Evolutionary conservation across 129 eudicot genomes (phyloP).

Genomic region (Logfia minima): DNA sequence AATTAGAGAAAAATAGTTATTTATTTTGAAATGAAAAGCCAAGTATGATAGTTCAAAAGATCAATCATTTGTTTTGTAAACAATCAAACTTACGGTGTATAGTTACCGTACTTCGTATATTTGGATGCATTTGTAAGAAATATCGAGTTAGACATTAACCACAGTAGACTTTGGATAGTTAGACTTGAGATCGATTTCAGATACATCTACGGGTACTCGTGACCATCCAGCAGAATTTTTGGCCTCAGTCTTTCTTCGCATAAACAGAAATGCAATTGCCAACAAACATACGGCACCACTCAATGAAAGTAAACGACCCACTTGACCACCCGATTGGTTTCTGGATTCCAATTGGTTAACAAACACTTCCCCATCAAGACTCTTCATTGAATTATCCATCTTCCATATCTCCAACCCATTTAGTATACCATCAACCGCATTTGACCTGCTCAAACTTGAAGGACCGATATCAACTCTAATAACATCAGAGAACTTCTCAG

Average conservation of each 20-base stretch:
- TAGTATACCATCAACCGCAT: conserved; percentile 71
- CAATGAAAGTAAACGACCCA: conserved; percentile 45
- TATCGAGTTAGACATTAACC: conserved; percentile 20
- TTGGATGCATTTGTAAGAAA: not conserved
- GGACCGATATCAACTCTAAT: conserved; percentile 71
- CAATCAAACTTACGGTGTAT: conserved; percentile 19
- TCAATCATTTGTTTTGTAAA: not conserved
- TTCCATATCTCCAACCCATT: conserved; percentile 85
- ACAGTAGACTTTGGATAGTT: conserved; percentile 34
- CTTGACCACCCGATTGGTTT: conserved; percentile 40
- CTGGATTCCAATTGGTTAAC: conserved; percentile 45
- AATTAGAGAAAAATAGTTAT: conserved; percentile 11
- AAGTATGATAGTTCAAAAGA: conserved; percentile 8
- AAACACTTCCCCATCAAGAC: conserved; percentile 71
- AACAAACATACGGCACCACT: conserved; percentile 64
- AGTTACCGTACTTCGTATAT: not conserved
- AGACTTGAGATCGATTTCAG: conserved; percentile 57
- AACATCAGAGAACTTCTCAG: conserved; percentile 43
- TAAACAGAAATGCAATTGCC: conserved; percentile 58
- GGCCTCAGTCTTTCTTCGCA: conserved; percentile 51
- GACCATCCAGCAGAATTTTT: conserved; percentile 61
- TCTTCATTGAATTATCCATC: conserved; percentile 65
- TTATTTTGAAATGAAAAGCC: conserved; percentile 23
- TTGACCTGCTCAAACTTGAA: conserved; percentile 59
- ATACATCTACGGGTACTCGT: conserved; percentile 60